Evolutionary conservation across 108 stramenopile species (phyloP).

Genomic region (Cylindrotheca closterium): DNA sequence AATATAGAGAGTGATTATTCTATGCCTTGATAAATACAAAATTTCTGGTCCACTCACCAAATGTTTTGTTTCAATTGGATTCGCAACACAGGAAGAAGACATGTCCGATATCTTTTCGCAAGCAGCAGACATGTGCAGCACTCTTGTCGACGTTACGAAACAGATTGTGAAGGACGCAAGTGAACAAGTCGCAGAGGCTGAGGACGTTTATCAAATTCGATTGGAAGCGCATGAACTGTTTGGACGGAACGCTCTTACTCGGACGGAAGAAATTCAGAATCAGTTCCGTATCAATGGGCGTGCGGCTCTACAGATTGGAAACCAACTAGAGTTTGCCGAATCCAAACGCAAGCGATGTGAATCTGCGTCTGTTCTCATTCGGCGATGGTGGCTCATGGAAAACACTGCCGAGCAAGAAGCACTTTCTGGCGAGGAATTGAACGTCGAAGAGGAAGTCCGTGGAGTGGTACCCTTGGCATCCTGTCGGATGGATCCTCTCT

Average conservation of each 20-base stretch:
- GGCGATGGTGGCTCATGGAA: constrained; percentile 89
- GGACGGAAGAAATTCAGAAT: constrained; percentile 74
- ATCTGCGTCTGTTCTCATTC: constrained; percentile 68
- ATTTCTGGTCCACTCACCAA: not conserved
- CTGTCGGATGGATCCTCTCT: constrained; percentile 80
- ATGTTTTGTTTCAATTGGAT: constrained; percentile 3
- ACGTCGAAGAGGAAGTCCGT: constrained; percentile 72
- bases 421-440: constrained; percentile 51
- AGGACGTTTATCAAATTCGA: constrained; percentile 75
- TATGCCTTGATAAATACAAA: not conserved
- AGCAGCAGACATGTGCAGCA: constrained; percentile 61
- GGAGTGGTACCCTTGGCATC: constrained; percentile 58
- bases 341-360: constrained; percentile 78
- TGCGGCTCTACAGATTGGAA: constrained; percentile 81
- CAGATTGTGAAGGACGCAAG: constrained; percentile 61
- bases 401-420: constrained; percentile 79
- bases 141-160: constrained; percentile 63
- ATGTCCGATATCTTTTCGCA: constrained; percentile 64
- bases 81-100: constrained; percentile 60
- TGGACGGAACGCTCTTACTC: constrained; percentile 50
- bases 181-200: constrained; percentile 55
- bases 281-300: constrained; percentile 77
- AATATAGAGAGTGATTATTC: not conserved
- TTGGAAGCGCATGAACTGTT: constrained; percentile 77
- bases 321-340: constrained; percentile 81